These are phyloP conservation scores for Raphanus sativus DNA, from an alignment of 345 rosid species.

Conservation along the genomic window DNA sequence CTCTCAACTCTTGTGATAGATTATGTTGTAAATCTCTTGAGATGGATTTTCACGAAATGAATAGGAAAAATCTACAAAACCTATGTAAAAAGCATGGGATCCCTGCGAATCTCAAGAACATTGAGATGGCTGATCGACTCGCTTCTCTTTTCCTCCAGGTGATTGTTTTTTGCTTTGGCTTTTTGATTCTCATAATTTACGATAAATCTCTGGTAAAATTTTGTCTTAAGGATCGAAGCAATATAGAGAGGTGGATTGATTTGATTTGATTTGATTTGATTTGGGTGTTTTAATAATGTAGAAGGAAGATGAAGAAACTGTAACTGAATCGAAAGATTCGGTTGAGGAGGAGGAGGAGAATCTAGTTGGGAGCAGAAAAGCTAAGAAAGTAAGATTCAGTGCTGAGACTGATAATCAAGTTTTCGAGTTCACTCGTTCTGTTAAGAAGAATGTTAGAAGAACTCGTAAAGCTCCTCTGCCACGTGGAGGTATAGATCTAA, in stretches of 20 bases:
- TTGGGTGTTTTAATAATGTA: not conserved
- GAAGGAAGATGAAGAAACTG: not conserved
- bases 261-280: not conserved
- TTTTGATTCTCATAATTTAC: not conserved
- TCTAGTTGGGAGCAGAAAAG: not conserved
- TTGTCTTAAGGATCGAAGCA: not conserved
- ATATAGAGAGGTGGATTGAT: not conserved
- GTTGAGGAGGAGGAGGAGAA: conserved; percentile 3
- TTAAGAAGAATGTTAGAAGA: conserved; percentile 15
- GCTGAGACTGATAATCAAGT: conserved; percentile 52
- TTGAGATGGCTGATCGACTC: not conserved
- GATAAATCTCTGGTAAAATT: not conserved
- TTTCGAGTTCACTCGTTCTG: conserved; percentile 45
- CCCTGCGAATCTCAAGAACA: not conserved
- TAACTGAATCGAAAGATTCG: not conserved
- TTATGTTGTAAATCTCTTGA: not conserved
- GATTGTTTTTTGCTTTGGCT: not conserved
- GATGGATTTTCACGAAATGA: not conserved
- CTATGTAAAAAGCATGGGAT: not conserved
- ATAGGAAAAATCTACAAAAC: not conserved
- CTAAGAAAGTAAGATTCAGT: conserved; percentile 64
- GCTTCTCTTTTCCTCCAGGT: not conserved
- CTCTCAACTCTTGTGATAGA: not conserved
- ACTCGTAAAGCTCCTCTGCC: not conserved
- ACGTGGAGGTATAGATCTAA: not conserved